These are phyloP conservation scores for Moesziomyces sp. DNA, from an alignment of 1,284 basidiomycete species.

Conservation along the genomic window DNA sequence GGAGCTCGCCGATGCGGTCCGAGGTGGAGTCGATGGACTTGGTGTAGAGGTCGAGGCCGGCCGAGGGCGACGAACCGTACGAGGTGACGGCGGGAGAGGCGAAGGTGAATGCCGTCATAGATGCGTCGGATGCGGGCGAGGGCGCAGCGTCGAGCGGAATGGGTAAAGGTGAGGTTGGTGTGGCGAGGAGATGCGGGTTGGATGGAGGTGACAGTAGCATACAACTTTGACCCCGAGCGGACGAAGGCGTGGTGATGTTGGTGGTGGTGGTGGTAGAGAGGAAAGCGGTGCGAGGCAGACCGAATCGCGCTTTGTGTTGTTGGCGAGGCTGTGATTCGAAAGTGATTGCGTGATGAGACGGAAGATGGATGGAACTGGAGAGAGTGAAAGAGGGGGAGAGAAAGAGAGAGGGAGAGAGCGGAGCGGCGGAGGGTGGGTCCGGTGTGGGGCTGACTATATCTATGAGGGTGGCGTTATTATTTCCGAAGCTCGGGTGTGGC, in stretches of 20 bases:
- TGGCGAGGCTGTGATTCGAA: too few species aligned
- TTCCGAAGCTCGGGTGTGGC: too few species aligned
- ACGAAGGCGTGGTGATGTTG: too few species aligned
- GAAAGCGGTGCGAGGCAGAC: too few species aligned
- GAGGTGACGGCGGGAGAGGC: slow-evolving; percentile 13
- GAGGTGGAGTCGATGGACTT: slow-evolving; percentile 16
- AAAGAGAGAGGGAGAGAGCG: background rate
- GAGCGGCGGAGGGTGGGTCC: too few species aligned
- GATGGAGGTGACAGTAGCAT: too few species aligned
- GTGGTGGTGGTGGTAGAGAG: too few species aligned
- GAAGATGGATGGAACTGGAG: background rate
- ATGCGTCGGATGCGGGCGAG: slow-evolving; percentile 19
- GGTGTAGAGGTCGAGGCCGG: slow-evolving; percentile 13
- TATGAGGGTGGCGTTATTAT: too few species aligned
- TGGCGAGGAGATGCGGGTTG: background rate
- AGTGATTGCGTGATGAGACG: background rate
- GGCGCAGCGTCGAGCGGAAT: slow-evolving; percentile 2
- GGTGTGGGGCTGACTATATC: too few species aligned
- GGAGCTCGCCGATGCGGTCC: slow-evolving; percentile 34
- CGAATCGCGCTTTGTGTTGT: too few species aligned
- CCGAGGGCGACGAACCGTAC: slow-evolving; percentile 21
- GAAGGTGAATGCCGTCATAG: slow-evolving; percentile 26
- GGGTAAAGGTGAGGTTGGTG: background rate
- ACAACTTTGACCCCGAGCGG: too few species aligned
- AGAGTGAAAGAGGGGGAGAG: background rate